Evolutionary conservation across 257 asterid species (phyloP).

Genomic region (Solanum bulbocastanum): DNA sequence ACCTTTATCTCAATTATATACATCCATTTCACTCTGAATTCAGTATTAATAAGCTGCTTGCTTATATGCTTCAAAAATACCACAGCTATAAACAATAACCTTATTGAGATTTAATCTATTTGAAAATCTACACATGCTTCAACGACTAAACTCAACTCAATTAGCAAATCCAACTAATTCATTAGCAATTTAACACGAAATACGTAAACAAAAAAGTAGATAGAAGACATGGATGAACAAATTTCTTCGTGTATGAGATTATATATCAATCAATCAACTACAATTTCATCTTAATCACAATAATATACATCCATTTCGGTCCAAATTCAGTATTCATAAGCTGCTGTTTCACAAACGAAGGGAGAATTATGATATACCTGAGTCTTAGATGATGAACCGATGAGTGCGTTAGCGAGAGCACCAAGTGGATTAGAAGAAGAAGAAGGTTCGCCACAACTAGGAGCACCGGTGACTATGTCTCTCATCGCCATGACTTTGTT

Average conservation of each 20-base stretch:
- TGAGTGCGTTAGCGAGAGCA: conserved; percentile 74
- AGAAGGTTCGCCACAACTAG: conserved; percentile 79
- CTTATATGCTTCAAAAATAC: not conserved
- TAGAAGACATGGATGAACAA: not conserved
- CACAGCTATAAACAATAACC: not conserved
- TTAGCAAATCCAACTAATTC: not conserved
- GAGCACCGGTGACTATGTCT: conserved; percentile 79
- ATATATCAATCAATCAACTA: not conserved
- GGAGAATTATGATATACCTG: conserved; percentile 31
- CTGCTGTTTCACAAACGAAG: not conserved
- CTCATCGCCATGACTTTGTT: conserved; percentile 68
- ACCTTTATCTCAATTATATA: not conserved
- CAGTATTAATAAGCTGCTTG: not conserved
- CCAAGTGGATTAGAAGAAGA: conserved; percentile 90
- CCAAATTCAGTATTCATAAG: not conserved
- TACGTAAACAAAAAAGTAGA: not conserved
- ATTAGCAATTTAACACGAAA: not conserved
- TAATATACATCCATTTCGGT: not conserved
- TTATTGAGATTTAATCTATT: not conserved
- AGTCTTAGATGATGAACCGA: conserved; percentile 92
- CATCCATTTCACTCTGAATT: not conserved
- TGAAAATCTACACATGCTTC: not conserved
- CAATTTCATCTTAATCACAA: not conserved
- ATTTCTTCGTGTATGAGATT: not conserved
- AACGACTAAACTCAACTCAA: not conserved